Evolutionary conservation across 108 stramenopile genomes (phyloP), one percentile per base, ranked within the genome.

Genomic region (Epithemia pelagica): DNA sequence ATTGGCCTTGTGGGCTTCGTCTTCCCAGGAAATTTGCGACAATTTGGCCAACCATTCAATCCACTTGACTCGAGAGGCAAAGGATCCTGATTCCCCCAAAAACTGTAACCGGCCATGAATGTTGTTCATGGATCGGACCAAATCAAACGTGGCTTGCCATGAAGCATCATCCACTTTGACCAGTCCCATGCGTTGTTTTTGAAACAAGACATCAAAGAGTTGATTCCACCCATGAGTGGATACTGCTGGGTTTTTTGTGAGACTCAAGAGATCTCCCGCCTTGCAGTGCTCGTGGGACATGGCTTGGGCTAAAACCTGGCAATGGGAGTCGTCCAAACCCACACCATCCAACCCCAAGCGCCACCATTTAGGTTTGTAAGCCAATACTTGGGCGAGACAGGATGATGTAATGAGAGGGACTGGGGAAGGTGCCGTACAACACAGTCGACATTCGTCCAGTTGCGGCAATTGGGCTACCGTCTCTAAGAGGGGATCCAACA

Each of bases 81-180:
- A 33, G 1, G n/a, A n/a, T 7, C 67, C 25, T 15, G 37, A 46
- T 59, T 37, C 58, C 23, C 19, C 25, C 18, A 68, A 27, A 59
- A 68, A 54, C 21, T 68, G 18, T 21, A 68, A 32, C 29, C 67
- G 56, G 20, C 58, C 58, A 32, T 68, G 67, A 22, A 68, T 27
- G 31, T 68, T 68, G 58, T 68, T 68, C 58, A 68, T 58, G 30
- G 67, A 68, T 32, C 67, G 27, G n/a, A 68, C 67, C 10, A 68
- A 32, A 27, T 68, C 67, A 59, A 68, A 68, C 28, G 57, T 30
- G n/a, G 28, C 58, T 56, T 59, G 55, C 67, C 67, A 68, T 7
- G 28, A 28, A 57, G 18, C 1, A 25, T 68, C 67, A 56, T 68
- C 67, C 22, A 68, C 67, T 37, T 68, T 58, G 30, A 68, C 32